Percentiles rank a stretch among this genome's conserved stretches.
phyloP scores from a whole-genome alignment of 2,329 filamentous ascomycete species.

The Ascochyta fabae region DNA sequence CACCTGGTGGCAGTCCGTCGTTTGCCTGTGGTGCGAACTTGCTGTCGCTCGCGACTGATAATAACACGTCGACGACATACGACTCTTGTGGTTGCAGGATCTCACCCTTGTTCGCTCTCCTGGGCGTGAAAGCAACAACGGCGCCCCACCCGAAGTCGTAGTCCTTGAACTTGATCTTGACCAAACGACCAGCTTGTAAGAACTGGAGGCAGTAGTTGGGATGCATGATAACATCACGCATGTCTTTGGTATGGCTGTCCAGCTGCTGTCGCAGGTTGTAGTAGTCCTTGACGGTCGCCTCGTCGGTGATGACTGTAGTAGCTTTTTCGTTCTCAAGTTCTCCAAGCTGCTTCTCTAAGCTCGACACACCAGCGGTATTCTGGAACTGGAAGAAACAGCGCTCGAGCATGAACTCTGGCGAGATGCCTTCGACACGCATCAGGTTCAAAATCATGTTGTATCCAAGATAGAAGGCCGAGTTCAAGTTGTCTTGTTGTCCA shows the following conservation, averaged over 20 bases:
- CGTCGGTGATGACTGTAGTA: slow-evolving; percentile 79
- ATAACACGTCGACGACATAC: slow-evolving; percentile 81
- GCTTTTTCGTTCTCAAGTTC: slow-evolving; percentile 78
- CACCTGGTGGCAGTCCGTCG: slow-evolving; percentile 68
- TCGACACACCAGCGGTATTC: slow-evolving; percentile 85
- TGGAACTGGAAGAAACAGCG: slow-evolving; percentile 98
- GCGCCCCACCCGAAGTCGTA: slow-evolving; percentile 95
- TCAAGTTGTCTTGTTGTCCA: slow-evolving; percentile 94
- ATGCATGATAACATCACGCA: slow-evolving; percentile 89
- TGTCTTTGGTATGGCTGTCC: slow-evolving; percentile 82
- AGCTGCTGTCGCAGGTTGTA: slow-evolving; percentile 88
- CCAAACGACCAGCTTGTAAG: slow-evolving; percentile 83
- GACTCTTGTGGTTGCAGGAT: slow-evolving; percentile 76
- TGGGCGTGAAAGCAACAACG: slow-evolving; percentile 74
- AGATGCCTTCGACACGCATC: slow-evolving; percentile 97
- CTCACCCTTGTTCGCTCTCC: slow-evolving; percentile 70
- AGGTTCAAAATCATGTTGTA: slow-evolving; percentile 99
- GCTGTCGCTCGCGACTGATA: slow-evolving; percentile 65
- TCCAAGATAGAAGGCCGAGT: slow-evolving; percentile 95
- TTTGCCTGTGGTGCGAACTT: slow-evolving; percentile 65
- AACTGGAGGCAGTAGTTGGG: slow-evolving; percentile 86
- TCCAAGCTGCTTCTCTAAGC: slow-evolving; percentile 81
- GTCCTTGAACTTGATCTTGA: slow-evolving; percentile 81
- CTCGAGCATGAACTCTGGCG: slow-evolving; percentile 98
- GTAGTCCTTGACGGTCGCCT: slow-evolving; percentile 90